phyloP scores from a whole-genome alignment of 768 basidiomycete genomes.

The Rhizopogon roseolus region DNA sequence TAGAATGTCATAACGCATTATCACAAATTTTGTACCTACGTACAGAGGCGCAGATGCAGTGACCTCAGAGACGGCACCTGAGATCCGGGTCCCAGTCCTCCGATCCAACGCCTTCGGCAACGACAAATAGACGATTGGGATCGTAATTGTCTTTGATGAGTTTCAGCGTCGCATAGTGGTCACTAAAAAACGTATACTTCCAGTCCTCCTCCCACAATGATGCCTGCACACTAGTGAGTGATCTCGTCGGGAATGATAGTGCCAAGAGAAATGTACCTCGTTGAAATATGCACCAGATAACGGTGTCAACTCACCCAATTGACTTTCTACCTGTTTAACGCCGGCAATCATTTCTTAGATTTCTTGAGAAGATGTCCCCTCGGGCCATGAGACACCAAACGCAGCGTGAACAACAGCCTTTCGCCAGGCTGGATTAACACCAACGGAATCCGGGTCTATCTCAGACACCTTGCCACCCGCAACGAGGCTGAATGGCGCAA shows the following conservation, averaged over 20 bases:
- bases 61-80: no score
- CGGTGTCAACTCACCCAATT: conserved; percentile 23
- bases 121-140: no score
- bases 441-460: no score
- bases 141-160: no score
- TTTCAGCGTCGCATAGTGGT: no score
- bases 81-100: no score
- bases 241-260: background rate
- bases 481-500: background rate
- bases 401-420: conserved; percentile 21
- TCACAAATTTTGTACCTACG: no score
- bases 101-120: no score
- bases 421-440: no score
- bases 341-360: conserved; percentile 12
- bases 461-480: no score
- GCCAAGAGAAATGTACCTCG: conserved; percentile 30
- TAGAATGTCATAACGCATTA: no score
- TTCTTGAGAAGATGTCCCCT: conserved; percentile 9
- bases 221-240: conserved; percentile 25
- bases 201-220: conserved; percentile 37
- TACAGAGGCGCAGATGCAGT: no score
- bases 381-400: conserved; percentile 15
- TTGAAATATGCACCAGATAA: conserved; percentile 41
- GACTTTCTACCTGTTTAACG: conserved; percentile 4
- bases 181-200: conserved; percentile 19